Evolutionary conservation across 106 monocot species (phyloP), one percentile per base, ranked within the genome.

Genomic region (Alisma plantagoaquatica): DNA sequence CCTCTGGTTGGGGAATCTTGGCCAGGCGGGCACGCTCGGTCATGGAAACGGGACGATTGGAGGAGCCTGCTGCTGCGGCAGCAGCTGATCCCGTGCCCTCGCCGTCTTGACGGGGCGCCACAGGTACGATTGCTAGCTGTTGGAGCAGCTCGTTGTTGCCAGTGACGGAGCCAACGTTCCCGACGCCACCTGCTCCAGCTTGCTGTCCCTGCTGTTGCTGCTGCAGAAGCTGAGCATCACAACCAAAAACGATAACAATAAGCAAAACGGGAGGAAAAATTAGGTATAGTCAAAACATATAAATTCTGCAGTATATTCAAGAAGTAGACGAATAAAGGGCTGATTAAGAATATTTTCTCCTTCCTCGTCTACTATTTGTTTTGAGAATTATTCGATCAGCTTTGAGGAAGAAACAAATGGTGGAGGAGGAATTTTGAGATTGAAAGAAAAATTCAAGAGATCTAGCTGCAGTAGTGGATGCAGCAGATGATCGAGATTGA

Each of bases 41-140:
- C 70, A 70, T 70, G 18, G 70, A 62, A 10, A 5, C 46, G 0
- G 70, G 70, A 33, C 62, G n/a, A n/a, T n/a, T n/a, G n/a, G n/a
- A n/a, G n/a, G n/a, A n/a, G n/a, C n/a, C n/a, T n/a, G n/a, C n/a
- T n/a, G n/a, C n/a, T n/a, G n/a, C n/a, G n/a, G n/a, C n/a, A n/a
- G n/a, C 25, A 20, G 15, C 15, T n/a, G 10, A 12, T 23, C 43
- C 31, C 30, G 17, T 29, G 27, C 12, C 41, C 29, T 5, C 44
- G 11, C 10, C 11, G n/a, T 2, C 19, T 20, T 1, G 26, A 14
- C 51, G 10, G 2, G 10, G 1, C 4, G 3, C 23, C 10, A 1
- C 20, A 1, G 43, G n/a, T n/a, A n/a, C 44, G 24, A 17, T 20
- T n/a, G 27, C n/a, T 20, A 18, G 44, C 20, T 42, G 59, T 10